Evolutionary conservation across 805 yeast species (phyloP).

Genomic region (Clavispora carvajalis): DNA sequence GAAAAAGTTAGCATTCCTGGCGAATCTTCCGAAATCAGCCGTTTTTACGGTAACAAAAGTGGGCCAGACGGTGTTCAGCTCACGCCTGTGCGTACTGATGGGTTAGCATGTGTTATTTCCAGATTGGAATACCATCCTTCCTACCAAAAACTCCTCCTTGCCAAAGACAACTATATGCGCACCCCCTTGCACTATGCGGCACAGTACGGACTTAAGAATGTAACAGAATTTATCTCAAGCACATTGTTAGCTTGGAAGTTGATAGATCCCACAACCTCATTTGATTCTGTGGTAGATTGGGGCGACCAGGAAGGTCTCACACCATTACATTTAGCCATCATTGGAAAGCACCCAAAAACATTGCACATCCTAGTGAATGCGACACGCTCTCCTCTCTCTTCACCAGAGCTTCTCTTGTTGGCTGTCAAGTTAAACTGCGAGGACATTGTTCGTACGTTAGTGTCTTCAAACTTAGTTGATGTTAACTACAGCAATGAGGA

Average conservation of each 20-base stretch:
- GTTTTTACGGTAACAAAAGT: conserved; percentile 22
- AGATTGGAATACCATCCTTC: conserved; percentile 28
- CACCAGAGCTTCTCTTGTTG: conserved; percentile 55
- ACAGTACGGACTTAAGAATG: conserved; percentile 72
- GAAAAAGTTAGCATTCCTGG: conserved; percentile 41
- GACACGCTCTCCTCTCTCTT: conserved; percentile 33
- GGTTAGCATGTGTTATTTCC: conserved; percentile 55
- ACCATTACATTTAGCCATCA: conserved; percentile 78
- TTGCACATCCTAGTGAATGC: conserved; percentile 52
- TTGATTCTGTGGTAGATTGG: conserved; percentile 57
- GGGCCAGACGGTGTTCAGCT: conserved; percentile 55
- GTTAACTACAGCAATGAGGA: conserved; percentile 58
- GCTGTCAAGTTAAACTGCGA: conserved; percentile 66
- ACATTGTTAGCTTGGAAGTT: conserved; percentile 56
- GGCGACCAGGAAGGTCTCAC: conserved; percentile 76
- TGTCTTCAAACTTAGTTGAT: conserved; percentile 54
- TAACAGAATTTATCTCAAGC: conserved; percentile 52
- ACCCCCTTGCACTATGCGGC: conserved; percentile 90
- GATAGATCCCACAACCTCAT: conserved; percentile 41
- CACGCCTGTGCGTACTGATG: conserved; percentile 44
- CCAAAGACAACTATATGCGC: conserved; percentile 69
- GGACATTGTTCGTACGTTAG: conserved; percentile 48
- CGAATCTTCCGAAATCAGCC: conserved; percentile 22
- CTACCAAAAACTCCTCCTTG: conserved; percentile 37
- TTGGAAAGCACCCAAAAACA: conserved; percentile 79